Conservation (phyloP, 306 rosid genomes). For the Ceratonia siliqua region DNA sequence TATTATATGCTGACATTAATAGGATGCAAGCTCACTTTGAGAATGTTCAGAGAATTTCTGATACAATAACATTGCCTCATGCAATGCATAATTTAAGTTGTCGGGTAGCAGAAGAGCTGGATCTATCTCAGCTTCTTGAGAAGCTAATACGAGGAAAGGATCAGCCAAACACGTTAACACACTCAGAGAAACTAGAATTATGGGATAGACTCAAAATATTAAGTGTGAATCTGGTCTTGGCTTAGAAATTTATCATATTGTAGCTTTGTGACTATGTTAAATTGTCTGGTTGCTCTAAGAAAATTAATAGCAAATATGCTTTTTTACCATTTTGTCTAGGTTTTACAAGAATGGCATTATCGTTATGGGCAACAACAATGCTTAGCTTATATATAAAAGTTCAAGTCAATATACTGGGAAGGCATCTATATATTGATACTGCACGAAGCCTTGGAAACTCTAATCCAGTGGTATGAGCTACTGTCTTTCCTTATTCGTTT, state of each 20-base stretch:
- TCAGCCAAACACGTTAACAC: constrained; percentile 58
- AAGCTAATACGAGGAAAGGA: constrained; percentile 77
- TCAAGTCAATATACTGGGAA: constrained; percentile 91
- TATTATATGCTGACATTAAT: constrained; percentile 20
- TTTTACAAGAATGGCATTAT: constrained; percentile 77
- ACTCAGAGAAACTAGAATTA: constrained; percentile 68
- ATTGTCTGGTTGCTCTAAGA: neutral
- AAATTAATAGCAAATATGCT: constrained; percentile 11
- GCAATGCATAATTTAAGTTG: constrained; percentile 59
- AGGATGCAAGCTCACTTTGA: constrained; percentile 92
- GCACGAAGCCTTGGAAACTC: constrained; percentile 74
- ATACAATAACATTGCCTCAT: constrained; percentile 73
- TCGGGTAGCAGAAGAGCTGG: constrained; percentile 73
- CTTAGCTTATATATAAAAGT: constrained; percentile 83
- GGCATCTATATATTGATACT: constrained; percentile 83
- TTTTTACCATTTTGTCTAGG: constrained; percentile 48
- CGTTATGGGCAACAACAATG: constrained; percentile 76
- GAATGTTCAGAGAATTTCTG: constrained; percentile 81
- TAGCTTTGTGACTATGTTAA: neutral
- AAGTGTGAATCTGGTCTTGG: constrained; percentile 54
- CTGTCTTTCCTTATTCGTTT: constrained; percentile 23
- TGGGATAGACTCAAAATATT: constrained; percentile 81
- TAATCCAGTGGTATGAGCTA: constrained; percentile 50
- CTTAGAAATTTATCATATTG: constrained; percentile 18
- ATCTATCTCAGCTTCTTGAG: constrained; percentile 71